Base-by-base conservation (phyloP, 352 stramenopile genomes). In the Pythium guiyangense region DNA sequence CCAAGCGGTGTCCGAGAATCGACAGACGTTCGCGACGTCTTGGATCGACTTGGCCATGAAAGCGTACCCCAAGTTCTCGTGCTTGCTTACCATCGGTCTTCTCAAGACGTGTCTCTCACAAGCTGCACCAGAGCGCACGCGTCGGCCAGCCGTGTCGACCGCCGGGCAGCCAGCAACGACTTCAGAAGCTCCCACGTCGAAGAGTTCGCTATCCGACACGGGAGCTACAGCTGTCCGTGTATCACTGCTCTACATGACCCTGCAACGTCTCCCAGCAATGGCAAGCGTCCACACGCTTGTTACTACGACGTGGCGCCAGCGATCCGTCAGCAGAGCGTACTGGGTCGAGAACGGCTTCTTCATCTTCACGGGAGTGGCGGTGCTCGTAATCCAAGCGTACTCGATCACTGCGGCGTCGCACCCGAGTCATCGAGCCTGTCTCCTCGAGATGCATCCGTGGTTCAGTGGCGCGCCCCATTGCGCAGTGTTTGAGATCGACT, bases 41-140 rank as follows among this genome's bases (percentile, higher is more conserved):
- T 53, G 54, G 54, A 1, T 59, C 34, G 54, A 59, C 54, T 59
- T 53, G 6, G 3, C 46, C 5, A 6, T 31, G 5, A 59, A 59
- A 44, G n/a, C n/a, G n/a, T n/a, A n/a, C n/a, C n/a, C n/a, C n/a
- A 59, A 49, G 12, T 58, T 58, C 11, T 31, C 40, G 42, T 39
- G 22, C 6, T 22, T 51, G 9, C 17, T 17, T 6, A 39, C 50
- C 18, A 49, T 51, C 40, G n/a, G 18, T 12, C 27, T 51, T 22
- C 25, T 51, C 29, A 56, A 56, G 17, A 48, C 50, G 22, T 48
- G 50, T 25, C 6, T 56, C n/a, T n/a, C n/a, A n/a, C n/a, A n/a
- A n/a, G n/a, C n/a, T n/a, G n/a, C n/a, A n/a, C n/a, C n/a, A n/a
- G n/a, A n/a, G n/a, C n/a, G n/a, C 22, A 25, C 50, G 8, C 22